Conservation (phyloP, 2,329 filamentous ascomycete species). For the Neophaeococcomyces mojaviensis region DNA sequence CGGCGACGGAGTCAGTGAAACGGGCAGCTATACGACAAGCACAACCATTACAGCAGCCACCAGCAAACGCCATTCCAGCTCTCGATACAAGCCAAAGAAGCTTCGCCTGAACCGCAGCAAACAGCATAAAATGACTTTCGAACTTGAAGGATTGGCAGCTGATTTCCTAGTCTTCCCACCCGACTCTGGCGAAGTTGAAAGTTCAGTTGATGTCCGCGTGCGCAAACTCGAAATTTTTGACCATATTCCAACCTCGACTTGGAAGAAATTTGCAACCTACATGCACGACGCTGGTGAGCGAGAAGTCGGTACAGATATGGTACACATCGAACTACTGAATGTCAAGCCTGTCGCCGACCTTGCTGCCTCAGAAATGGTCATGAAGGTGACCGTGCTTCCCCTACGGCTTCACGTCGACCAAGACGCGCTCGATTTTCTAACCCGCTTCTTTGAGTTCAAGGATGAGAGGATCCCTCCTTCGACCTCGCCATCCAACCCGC, state of each 20-base stretch:
- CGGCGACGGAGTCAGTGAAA: conserved; percentile 79
- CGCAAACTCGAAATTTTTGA: conserved; percentile 85
- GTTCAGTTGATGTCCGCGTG: conserved; percentile 76
- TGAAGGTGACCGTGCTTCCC: conserved; percentile 71
- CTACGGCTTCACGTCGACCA: conserved; percentile 91
- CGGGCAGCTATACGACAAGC: conserved; percentile 77
- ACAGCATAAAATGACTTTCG: conserved; percentile 91
- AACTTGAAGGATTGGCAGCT: conserved; percentile 73
- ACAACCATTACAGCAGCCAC: conserved; percentile 41
- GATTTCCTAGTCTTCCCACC: conserved; percentile 77
- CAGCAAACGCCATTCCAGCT: conserved; percentile 27
- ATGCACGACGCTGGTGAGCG: conserved; percentile 79
- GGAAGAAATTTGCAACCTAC: conserved; percentile 97
- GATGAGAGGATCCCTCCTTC: conserved; percentile 55
- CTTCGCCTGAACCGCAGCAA: conserved; percentile 77
- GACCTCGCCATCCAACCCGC: conserved; percentile 59
- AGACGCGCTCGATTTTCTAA: conserved; percentile 94
- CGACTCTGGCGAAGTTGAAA: conserved; percentile 71
- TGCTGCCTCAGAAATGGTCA: conserved; percentile 79
- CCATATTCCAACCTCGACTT: conserved; percentile 88
- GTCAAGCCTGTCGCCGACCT: conserved; percentile 79
- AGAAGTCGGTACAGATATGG: conserved; percentile 80
- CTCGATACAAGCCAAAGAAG: conserved; percentile 43
- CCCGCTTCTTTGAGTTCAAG: conserved; percentile 95
- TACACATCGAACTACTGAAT: conserved; percentile 79